phyloP scores from a whole-genome alignment of 2,329 filamentous ascomycete species.

The Mycosphaerella sp. region DNA sequence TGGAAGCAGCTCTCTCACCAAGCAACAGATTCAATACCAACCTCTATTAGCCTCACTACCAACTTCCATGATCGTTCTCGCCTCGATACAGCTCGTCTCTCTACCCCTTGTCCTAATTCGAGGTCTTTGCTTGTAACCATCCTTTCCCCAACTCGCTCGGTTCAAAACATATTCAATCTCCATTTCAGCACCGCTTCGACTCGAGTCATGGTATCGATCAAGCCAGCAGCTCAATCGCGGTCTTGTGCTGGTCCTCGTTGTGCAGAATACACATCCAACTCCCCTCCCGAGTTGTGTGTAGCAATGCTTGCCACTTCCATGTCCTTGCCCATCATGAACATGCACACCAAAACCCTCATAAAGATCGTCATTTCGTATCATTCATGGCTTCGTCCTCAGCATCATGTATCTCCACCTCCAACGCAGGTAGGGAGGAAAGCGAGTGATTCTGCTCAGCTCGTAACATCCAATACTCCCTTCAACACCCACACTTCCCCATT shows the following conservation, averaged over 20 bases:
- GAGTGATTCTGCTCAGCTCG: conserved; percentile 6
- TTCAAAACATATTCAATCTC: conserved; percentile 10
- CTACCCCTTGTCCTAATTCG: background rate
- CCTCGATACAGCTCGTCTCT: background rate
- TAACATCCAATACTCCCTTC: conserved; percentile 54
- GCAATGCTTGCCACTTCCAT: too few relatives aligned
- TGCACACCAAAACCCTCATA: too few relatives aligned
- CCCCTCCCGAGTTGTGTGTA: too few relatives aligned
- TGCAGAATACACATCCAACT: too few relatives aligned
- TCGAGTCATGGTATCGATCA: conserved; percentile 8
- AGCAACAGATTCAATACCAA: too few relatives aligned
- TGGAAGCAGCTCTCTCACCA: too few relatives aligned
- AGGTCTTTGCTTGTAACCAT: conserved; percentile 8
- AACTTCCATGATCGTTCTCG: background rate
- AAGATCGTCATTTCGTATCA: too few relatives aligned
- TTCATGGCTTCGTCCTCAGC: too few relatives aligned
- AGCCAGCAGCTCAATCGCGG: conserved; percentile 12
- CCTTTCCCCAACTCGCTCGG: conserved; percentile 2
- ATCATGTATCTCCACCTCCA: too few relatives aligned
- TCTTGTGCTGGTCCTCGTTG: conserved; percentile 2
- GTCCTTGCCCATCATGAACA: too few relatives aligned
- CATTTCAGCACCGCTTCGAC: conserved; percentile 5
- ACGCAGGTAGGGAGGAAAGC: too few relatives aligned
- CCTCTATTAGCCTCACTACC: too few relatives aligned
- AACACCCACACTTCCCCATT: conserved; percentile 89